phyloP scores from a whole-genome alignment of 495 filamentous ascomycete genomes.

The Saxispiralis lemnorum region DNA sequence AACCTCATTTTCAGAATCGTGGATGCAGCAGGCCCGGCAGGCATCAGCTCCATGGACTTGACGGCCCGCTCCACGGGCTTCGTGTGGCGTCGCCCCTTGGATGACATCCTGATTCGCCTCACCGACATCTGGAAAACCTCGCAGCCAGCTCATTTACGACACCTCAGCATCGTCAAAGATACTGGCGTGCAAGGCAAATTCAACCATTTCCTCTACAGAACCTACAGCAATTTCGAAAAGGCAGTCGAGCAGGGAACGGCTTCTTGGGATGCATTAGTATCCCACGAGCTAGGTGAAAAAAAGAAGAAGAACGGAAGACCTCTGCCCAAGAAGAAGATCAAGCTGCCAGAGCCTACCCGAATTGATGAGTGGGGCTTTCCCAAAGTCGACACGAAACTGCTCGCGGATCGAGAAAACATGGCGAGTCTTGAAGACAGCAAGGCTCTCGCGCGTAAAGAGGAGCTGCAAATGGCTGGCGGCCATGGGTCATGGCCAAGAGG shows the following conservation, averaged over 20 bases:
- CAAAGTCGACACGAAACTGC: conserved; percentile 15
- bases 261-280: conserved; percentile 39
- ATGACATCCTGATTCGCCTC: conserved; percentile 36
- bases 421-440: conserved; percentile 22
- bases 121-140: conserved; percentile 42
- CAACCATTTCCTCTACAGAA: conserved; percentile 42
- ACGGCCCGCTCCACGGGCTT: conserved; percentile 32
- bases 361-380: conserved; percentile 40
- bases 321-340: background rate
- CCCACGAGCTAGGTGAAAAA: background rate
- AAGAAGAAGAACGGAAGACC: conserved; percentile 11
- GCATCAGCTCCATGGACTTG: conserved; percentile 33
- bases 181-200: conserved; percentile 34
- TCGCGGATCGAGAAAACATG: conserved; percentile 28
- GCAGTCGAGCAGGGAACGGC: conserved; percentile 38
- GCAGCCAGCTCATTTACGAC: conserved; percentile 44
- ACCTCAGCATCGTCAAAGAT: conserved; percentile 47
- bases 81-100: conserved; percentile 41
- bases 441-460: too few relatives aligned
- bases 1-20: conserved; percentile 8
- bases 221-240: conserved; percentile 36
- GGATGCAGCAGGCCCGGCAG: conserved; percentile 19
- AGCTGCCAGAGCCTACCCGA: conserved; percentile 5
- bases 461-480: too few relatives aligned
- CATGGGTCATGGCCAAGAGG: too few relatives aligned